Conservation (phyloP, 2,329 filamentous ascomycete species). For the Achaetomium macrosporum region DNA sequence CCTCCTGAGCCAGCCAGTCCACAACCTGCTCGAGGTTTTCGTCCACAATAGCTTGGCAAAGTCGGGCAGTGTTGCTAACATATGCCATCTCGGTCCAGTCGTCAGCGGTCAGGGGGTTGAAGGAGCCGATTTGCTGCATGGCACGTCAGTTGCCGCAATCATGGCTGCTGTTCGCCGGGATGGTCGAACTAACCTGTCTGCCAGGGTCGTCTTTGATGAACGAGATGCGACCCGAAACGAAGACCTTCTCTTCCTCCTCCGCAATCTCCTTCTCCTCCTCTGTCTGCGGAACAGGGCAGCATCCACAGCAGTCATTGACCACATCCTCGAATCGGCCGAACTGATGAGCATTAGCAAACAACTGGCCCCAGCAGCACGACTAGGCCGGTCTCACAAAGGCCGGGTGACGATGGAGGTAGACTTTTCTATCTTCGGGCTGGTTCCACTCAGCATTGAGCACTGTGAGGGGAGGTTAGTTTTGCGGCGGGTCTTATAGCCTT, state of each 20-base stretch:
- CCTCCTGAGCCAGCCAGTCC: slow-evolving; percentile 64
- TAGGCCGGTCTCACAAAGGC: slow-evolving; percentile 49
- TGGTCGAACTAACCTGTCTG: slow-evolving; percentile 47
- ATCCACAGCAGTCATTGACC: slow-evolving; percentile 75
- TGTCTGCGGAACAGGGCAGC: slow-evolving; percentile 63
- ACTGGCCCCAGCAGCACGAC: neutral
- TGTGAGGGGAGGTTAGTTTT: slow-evolving; percentile 15
- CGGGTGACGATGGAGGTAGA: slow-evolving; percentile 76
- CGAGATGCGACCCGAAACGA: slow-evolving; percentile 64
- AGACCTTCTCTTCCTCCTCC: slow-evolving; percentile 67
- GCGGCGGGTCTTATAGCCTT: too few species aligned
- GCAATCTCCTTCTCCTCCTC: slow-evolving; percentile 65
- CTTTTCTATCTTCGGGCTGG: slow-evolving; percentile 64
- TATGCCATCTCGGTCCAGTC: slow-evolving; percentile 94
- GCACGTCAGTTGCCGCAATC: slow-evolving; percentile 7
- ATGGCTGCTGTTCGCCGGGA: neutral
- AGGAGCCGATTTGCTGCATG: slow-evolving; percentile 50
- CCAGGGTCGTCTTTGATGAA: slow-evolving; percentile 81
- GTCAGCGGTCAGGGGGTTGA: slow-evolving; percentile 73
- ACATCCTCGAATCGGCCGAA: slow-evolving; percentile 72
- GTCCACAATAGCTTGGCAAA: slow-evolving; percentile 79
- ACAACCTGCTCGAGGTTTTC: slow-evolving; percentile 63
- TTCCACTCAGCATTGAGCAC: slow-evolving; percentile 87
- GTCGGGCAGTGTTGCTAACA: slow-evolving; percentile 66
- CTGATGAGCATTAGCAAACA: slow-evolving; percentile 2